Evolutionary conservation across 441 rosid genomes (phyloP).

Genomic region (Dalechampia spathulata): DNA sequence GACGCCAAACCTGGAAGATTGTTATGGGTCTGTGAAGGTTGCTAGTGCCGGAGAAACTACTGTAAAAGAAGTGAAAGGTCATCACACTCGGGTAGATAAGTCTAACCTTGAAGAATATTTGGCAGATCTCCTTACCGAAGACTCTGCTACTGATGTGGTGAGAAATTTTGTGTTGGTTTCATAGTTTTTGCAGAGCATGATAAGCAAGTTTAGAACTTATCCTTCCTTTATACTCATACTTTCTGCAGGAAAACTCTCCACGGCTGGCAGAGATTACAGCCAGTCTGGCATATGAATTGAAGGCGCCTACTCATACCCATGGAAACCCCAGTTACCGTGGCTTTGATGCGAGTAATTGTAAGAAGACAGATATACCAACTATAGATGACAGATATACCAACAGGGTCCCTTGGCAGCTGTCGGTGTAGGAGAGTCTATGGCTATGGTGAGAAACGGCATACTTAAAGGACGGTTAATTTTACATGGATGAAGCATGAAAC

Average conservation of each 20-base stretch:
- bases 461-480: neutral
- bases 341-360: neutral
- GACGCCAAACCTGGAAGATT: neutral
- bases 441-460: neutral
- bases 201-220: neutral
- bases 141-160: neutral
- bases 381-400: neutral
- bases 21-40: neutral
- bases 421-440: neutral
- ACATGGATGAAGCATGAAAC: too few species aligned
- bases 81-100: neutral
- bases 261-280: neutral
- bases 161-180: neutral
- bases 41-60: neutral
- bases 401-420: neutral
- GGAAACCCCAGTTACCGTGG: neutral
- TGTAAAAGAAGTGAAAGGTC: neutral
- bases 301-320: neutral
- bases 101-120: neutral
- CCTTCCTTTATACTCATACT: neutral
- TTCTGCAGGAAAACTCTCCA: conserved; percentile 3
- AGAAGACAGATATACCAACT: neutral
- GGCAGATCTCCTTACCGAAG: too few species aligned
- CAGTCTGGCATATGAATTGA: neutral
- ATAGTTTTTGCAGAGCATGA: neutral